phyloP scores from a whole-genome alignment of 768 basidiomycete species.

The Epithele typhae region DNA sequence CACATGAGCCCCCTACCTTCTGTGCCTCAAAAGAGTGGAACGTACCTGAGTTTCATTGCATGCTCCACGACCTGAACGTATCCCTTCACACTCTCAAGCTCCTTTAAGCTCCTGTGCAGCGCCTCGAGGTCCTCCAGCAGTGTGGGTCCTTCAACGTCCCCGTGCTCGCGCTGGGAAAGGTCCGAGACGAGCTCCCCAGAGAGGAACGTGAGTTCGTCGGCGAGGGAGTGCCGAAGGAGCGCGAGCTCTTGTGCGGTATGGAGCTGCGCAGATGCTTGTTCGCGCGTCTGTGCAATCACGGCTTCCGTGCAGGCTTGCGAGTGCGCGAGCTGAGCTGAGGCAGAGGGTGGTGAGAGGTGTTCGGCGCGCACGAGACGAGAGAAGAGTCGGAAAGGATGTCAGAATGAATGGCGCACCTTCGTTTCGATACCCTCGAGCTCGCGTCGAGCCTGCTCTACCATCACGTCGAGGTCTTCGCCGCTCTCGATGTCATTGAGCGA shows the following conservation, averaged over 20 bases:
- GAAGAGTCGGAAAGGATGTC: not conserved
- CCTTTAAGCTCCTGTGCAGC: slow-evolving; percentile 70
- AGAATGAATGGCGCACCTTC: slow-evolving; percentile 23
- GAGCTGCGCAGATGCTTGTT: slow-evolving; percentile 44
- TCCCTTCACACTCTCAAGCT: slow-evolving; percentile 68
- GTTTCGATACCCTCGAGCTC: slow-evolving; percentile 20
- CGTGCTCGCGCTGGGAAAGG: slow-evolving; percentile 32
- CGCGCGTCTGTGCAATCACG: slow-evolving; percentile 46
- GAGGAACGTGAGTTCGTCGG: slow-evolving; percentile 72
- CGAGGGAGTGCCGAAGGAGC: slow-evolving; percentile 68
- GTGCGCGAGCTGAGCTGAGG: slow-evolving; percentile 53
- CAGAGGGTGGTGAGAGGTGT: slow-evolving; percentile 9
- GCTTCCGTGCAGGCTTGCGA: slow-evolving; percentile 46
- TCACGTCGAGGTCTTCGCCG: slow-evolving; percentile 42
- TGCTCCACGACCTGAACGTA: slow-evolving; percentile 76
- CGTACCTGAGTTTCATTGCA: slow-evolving; percentile 69
- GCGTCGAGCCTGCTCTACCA: slow-evolving; percentile 42
- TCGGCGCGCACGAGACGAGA: too few relatives aligned
- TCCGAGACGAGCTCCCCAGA: slow-evolving; percentile 61
- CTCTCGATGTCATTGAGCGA: slow-evolving; percentile 31
- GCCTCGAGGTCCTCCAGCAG: slow-evolving; percentile 81
- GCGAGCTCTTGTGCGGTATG: slow-evolving; percentile 70
- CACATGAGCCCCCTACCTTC: not conserved
- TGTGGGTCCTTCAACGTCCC: slow-evolving; percentile 42
- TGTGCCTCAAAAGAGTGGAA: not conserved